Evolutionary conservation across 257 asterid genomes (phyloP).

Genomic region (Petunia axillaris): DNA sequence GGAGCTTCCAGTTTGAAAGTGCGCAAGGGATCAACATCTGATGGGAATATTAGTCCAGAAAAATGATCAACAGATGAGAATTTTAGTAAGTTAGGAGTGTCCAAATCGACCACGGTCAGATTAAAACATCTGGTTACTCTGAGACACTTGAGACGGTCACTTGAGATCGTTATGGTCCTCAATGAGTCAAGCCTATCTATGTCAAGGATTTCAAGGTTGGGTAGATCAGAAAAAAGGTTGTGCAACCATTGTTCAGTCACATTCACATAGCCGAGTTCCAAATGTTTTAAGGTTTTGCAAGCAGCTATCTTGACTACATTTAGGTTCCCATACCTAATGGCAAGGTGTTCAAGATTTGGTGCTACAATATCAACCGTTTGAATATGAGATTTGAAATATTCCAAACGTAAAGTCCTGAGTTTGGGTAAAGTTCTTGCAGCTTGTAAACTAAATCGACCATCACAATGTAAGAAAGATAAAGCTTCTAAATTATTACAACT

Average conservation of each 20-base stretch:
- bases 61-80: no score
- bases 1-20: no score
- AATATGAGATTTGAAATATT: neutral
- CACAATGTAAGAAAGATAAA: neutral
- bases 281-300: no score
- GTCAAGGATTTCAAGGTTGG: neutral
- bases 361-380: neutral
- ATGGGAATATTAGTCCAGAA: no score
- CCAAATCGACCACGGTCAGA: neutral
- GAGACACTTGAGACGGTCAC: neutral
- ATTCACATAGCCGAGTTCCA: neutral
- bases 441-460: neutral
- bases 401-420: neutral
- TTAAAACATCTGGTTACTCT: neutral
- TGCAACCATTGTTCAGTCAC: neutral
- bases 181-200: no score
- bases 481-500: neutral
- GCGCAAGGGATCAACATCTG: no score
- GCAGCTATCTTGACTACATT: no score
- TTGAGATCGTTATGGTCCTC: neutral
- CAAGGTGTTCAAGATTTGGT: no score
- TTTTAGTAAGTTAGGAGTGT: neutral
- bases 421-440: neutral
- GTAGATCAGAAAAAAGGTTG: neutral
- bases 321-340: neutral